Evolutionary conservation across 768 basidiomycete species (phyloP).

Genomic region (Russula earlei): DNA sequence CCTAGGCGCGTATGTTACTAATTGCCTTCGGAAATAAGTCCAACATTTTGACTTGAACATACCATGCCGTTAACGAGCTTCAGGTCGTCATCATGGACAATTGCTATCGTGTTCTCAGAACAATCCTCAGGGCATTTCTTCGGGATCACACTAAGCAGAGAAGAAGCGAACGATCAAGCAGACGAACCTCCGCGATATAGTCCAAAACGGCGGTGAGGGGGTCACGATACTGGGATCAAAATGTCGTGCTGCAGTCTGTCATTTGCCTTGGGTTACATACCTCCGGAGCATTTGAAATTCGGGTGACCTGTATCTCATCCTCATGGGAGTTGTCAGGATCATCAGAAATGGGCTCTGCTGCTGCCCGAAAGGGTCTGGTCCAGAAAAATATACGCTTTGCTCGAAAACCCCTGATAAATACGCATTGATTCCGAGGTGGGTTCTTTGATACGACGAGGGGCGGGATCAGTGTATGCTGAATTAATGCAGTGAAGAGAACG

Average conservation of each 20-base stretch:
- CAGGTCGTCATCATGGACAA: constrained; percentile 11
- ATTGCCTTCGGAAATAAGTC: background rate
- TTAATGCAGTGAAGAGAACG: background rate
- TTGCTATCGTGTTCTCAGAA: background rate
- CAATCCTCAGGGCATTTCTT: constrained; percentile 1
- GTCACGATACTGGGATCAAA: background rate
- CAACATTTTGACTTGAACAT: background rate
- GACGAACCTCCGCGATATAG: constrained; percentile 8
- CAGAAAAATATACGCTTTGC: constrained; percentile 1
- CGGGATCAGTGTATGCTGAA: background rate
- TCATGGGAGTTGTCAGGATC: background rate
- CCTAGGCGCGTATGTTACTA: background rate
- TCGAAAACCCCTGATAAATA: constrained; percentile 1
- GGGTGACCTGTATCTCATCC: background rate
- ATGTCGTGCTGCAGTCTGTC: background rate
- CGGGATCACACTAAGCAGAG: background rate
- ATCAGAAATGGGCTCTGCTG: background rate
- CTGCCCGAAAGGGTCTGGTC: background rate
- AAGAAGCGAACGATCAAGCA: background rate
- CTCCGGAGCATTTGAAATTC: background rate
- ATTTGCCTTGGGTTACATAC: background rate
- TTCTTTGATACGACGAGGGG: background rate
- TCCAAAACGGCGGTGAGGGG: constrained; percentile 2
- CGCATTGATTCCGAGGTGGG: background rate
- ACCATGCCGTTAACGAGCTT: constrained; percentile 3